Conservation (phyloP, 495 filamentous ascomycete species). For the Aspergillus campestris region DNA sequence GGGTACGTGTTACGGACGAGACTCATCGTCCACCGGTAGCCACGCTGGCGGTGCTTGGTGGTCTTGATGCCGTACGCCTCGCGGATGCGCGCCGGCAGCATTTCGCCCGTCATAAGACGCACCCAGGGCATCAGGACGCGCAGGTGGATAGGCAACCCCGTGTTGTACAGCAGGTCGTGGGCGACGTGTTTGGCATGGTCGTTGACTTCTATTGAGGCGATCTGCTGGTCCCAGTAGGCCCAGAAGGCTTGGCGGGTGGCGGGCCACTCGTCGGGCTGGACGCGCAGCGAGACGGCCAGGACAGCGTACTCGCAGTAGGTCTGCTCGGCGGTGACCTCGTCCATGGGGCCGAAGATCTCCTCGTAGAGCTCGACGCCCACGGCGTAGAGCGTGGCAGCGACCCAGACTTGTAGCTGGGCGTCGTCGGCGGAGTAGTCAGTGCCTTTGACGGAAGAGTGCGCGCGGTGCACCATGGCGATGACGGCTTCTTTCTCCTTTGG, state of each 20-base stretch:
- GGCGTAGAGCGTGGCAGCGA: conserved; percentile 34
- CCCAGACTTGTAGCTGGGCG: conserved; percentile 31
- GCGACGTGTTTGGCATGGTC: conserved; percentile 26
- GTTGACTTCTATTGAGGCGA: conserved; percentile 22
- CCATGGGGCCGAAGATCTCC: conserved; percentile 22
- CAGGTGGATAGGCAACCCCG: conserved; percentile 14
- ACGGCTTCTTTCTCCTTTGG: conserved; percentile 23
- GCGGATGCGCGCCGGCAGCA: conserved; percentile 19
- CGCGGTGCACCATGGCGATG: conserved; percentile 28
- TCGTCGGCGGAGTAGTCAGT: conserved; percentile 26
- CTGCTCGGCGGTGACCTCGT: conserved; percentile 13
- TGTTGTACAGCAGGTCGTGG: conserved; percentile 22
- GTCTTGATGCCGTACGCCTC: conserved; percentile 23
- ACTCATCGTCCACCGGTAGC: conserved; percentile 13
- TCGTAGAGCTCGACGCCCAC: conserved; percentile 28
- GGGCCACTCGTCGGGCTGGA: conserved; percentile 30
- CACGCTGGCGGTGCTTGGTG: conserved; percentile 3
- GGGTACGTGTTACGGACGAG: conserved; percentile 22
- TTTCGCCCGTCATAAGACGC: conserved; percentile 24
- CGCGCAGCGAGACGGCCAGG: conserved; percentile 26
- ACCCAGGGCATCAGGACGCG: conserved; percentile 17
- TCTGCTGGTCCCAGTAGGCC: conserved; percentile 31
- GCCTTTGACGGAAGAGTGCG: conserved; percentile 24
- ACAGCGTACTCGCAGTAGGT: conserved; percentile 32
- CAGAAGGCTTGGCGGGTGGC: conserved; percentile 25